Percentiles rank a stretch among this genome's conserved stretches.
Conservation (phyloP, 352 stramenopile species). For the Blastocystis sp. region DNA sequence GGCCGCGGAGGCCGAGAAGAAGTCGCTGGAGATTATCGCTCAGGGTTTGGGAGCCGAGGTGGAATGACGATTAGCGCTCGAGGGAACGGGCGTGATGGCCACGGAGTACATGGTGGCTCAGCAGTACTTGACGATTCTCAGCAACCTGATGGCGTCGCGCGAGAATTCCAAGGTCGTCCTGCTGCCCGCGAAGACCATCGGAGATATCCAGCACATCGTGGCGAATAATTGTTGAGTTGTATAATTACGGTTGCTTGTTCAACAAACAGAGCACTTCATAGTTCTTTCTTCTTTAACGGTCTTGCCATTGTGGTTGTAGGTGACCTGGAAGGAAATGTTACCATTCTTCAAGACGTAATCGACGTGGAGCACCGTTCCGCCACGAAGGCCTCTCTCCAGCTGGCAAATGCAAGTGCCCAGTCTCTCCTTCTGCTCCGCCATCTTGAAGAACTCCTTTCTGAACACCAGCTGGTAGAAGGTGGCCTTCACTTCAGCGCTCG, state of each 20-base stretch:
- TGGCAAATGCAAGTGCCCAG: background rate
- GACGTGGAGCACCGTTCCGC: background rate
- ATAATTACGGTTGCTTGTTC: slow-evolving; percentile 20
- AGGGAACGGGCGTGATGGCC: slow-evolving; percentile 70
- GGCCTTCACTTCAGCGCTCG: background rate
- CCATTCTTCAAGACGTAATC: background rate
- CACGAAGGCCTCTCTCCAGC: background rate
- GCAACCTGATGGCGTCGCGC: slow-evolving; percentile 54
- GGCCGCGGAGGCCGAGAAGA: slow-evolving; percentile 72
- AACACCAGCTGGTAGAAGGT: background rate
- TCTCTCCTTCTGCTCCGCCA: slow-evolving; percentile 8
- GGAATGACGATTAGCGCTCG: slow-evolving; percentile 67
- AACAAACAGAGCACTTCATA: background rate
- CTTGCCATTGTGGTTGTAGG: background rate
- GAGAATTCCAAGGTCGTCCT: slow-evolving; percentile 64
- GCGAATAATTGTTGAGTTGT: slow-evolving; percentile 69
- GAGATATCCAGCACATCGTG: slow-evolving; percentile 69
- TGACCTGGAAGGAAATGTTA: background rate
- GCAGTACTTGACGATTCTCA: slow-evolving; percentile 71
- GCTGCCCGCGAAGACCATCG: slow-evolving; percentile 71
- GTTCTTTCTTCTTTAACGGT: background rate
- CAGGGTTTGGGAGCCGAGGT: slow-evolving; percentile 50
- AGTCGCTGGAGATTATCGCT: slow-evolving; percentile 71
- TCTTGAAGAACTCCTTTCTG: background rate
- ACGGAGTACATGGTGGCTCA: slow-evolving; percentile 72